Evolutionary conservation across 1,284 basidiomycete species (phyloP).

Genomic region (Cryptococcus amylolentus): DNA sequence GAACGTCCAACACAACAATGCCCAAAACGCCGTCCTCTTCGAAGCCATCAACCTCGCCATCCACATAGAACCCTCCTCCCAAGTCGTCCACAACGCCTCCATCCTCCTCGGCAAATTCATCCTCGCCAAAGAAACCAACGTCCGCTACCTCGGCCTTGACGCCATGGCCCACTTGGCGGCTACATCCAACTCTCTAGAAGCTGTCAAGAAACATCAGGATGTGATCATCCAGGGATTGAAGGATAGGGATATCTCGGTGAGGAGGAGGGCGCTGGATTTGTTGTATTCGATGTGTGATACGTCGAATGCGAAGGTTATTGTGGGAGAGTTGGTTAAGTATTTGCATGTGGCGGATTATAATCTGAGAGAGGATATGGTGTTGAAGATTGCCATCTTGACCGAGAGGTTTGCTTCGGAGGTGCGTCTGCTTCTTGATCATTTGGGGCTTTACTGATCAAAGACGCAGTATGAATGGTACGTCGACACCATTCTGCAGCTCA

Average conservation of each 20-base stretch:
- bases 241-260: constrained; percentile 96
- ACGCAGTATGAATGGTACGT: constrained; percentile 85
- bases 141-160: constrained; percentile 94
- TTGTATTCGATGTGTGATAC: constrained; percentile 99
- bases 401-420: constrained; percentile 87
- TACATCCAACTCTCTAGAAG: constrained; percentile 79
- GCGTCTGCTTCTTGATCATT: constrained; percentile 46
- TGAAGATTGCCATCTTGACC: constrained; percentile 96
- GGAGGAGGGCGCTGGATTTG: constrained; percentile 87
- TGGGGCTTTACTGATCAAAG: neutral
- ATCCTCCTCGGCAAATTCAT: constrained; percentile 92
- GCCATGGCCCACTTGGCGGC: constrained; percentile 98
- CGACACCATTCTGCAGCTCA: constrained; percentile 90
- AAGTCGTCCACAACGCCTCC: constrained; percentile 84
- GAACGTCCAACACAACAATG: constrained; percentile 98
- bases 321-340: constrained; percentile 89
- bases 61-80: constrained; percentile 88
- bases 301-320: constrained; percentile 90
- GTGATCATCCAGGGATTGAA: constrained; percentile 92
- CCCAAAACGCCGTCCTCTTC: constrained; percentile 95
- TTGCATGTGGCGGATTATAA: constrained; percentile 92
- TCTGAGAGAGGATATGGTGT: constrained; percentile 93
- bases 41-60: constrained; percentile 97
- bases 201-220: constrained; percentile 92
- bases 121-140: constrained; percentile 96